A percentile compares a stretch with the other conserved stretches of the same genome.
phyloP scores from a whole-genome alignment of 306 rosid species.

The Trifolium dubium region DNA sequence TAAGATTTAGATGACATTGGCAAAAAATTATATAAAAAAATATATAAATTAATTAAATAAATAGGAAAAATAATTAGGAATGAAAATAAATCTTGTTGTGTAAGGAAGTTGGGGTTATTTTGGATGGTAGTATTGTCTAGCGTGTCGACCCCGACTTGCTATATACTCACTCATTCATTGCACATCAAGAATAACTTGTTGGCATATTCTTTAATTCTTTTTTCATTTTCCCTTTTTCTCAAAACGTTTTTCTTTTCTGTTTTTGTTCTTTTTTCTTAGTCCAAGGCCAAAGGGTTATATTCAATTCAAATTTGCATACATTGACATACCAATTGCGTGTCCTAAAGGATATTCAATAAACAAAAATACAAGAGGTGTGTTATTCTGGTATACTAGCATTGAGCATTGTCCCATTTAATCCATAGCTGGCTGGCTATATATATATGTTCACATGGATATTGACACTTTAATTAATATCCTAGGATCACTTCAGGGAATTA shows the following conservation, averaged over 20 bases:
- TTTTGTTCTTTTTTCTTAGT: not conserved
- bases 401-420: no score
- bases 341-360: not conserved
- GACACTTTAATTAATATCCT: no score
- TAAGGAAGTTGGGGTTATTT: slow-evolving; percentile 9
- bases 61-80: not conserved
- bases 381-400: no score
- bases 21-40: not conserved
- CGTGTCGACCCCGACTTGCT: not conserved
- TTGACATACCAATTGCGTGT: not conserved
- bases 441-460: no score
- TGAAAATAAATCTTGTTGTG: not conserved
- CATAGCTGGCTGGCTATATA: no score
- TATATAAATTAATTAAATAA: not conserved
- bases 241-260: not conserved
- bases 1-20: no score
- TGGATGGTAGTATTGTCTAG: not conserved
- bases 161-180: not conserved
- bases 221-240: not conserved
- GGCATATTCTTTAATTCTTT: slow-evolving; percentile 20
- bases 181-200: not conserved
- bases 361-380: no score
- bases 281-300: not conserved
- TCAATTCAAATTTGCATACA: not conserved
- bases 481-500: no score